Conservation (phyloP, 495 filamentous ascomycete species). For the Penicillium lagena region DNA sequence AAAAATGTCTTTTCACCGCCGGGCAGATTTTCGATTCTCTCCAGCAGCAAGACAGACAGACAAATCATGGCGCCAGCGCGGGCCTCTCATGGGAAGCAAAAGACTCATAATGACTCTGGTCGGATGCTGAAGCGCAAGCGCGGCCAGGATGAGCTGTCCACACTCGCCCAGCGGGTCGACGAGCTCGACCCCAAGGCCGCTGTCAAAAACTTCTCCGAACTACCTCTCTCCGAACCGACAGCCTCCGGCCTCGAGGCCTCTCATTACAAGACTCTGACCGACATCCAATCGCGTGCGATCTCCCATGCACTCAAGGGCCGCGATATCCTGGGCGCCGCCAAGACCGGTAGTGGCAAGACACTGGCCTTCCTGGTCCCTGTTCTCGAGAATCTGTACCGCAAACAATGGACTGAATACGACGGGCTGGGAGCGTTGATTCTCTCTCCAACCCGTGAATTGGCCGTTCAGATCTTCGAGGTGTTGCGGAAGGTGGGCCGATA, state of each 20-base stretch:
- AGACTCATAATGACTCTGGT: conserved; percentile 17
- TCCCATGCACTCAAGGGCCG: conserved; percentile 76
- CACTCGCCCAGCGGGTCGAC: conserved; percentile 41
- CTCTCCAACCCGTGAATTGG: conserved; percentile 89
- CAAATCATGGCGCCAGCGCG: conserved; percentile 26
- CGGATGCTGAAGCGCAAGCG: conserved; percentile 59
- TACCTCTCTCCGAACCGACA: conserved; percentile 86
- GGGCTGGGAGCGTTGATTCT: conserved; percentile 90
- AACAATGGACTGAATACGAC: conserved; percentile 84
- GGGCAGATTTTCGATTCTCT: background rate
- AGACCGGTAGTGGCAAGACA: conserved; percentile 96
- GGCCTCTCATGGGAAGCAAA: conserved; percentile 15
- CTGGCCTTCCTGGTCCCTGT: conserved; percentile 89
- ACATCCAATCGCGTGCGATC: conserved; percentile 85
- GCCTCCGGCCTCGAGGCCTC: conserved; percentile 71
- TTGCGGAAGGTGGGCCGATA: conserved; percentile 83
- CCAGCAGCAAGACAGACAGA: too few species aligned
- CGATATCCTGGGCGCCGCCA: conserved; percentile 92
- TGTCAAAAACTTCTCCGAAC: conserved; percentile 57
- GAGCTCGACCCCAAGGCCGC: conserved; percentile 45
- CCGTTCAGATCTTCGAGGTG: conserved; percentile 96
- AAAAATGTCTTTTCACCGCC: conserved; percentile 19
- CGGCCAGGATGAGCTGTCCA: conserved; percentile 35
- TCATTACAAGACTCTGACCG: conserved; percentile 85
- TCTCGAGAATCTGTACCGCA: conserved; percentile 89